Conservation (phyloP, 495 filamentous ascomycete genomes). For the Lentithecium fluviatile region DNA sequence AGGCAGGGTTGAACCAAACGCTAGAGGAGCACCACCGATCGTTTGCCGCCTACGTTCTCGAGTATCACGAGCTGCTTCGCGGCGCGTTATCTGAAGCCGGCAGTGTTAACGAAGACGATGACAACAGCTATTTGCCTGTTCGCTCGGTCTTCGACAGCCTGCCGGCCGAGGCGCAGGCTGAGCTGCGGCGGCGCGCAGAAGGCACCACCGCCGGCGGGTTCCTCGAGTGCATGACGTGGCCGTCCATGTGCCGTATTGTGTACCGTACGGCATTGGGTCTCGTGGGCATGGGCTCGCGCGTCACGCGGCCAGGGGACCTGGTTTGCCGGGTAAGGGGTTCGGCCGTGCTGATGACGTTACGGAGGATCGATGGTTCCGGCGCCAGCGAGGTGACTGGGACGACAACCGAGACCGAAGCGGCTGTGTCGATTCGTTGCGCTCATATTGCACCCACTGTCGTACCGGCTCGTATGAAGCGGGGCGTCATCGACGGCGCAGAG, state of each 20-base stretch:
- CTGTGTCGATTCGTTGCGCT: neutral
- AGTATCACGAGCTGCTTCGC: constrained; percentile 1
- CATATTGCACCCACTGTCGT: constrained; percentile 1
- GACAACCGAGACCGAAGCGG: constrained; percentile 1
- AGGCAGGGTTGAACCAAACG: neutral
- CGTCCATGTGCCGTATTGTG: constrained; percentile 5
- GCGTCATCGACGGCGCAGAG: neutral
- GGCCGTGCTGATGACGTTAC: neutral
- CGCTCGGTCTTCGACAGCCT: neutral
- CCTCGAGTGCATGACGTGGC: neutral
- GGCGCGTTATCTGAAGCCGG: neutral
- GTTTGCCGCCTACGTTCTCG: constrained; percentile 5
- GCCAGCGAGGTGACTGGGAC: too few relatives aligned
- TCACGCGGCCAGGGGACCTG: neutral
- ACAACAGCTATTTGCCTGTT: neutral
- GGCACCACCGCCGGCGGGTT: neutral
- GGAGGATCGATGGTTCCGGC: neutral
- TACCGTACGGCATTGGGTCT: neutral
- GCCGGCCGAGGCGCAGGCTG: neutral
- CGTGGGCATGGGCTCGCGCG: constrained; percentile 2
- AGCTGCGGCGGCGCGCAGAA: constrained; percentile 1
- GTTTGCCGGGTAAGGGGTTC: constrained; percentile 1
- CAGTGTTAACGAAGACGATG: neutral
- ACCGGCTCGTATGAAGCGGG: neutral
- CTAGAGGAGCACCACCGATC: neutral